phyloP scores from a whole-genome alignment of 768 basidiomycete species.

The Galerina sulciceps region DNA sequence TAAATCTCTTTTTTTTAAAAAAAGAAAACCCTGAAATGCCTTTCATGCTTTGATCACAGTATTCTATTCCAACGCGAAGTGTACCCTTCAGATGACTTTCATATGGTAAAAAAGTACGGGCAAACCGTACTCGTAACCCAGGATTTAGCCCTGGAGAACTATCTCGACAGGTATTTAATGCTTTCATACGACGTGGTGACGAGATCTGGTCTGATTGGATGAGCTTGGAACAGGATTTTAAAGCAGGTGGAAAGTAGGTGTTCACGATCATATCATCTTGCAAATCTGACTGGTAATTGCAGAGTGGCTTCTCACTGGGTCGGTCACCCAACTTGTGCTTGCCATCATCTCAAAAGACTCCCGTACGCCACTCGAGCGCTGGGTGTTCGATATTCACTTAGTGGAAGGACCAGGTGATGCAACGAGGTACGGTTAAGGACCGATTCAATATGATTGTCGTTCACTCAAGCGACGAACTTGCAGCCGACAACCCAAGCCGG shows the following conservation, averaged over 20 bases:
- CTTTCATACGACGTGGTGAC: not conserved
- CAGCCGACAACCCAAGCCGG: slow-evolving; percentile 68
- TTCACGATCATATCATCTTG: not conserved
- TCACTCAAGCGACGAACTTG: slow-evolving; percentile 1
- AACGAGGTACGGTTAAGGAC: slow-evolving; percentile 34
- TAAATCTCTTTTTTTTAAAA: slow-evolving; percentile 53
- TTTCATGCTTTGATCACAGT: slow-evolving; percentile 41
- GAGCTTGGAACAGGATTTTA: slow-evolving; percentile 63
- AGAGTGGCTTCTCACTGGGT: slow-evolving; percentile 95
- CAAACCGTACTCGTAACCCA: slow-evolving; percentile 94
- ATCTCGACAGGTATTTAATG: slow-evolving; percentile 81
- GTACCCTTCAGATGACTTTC: slow-evolving; percentile 97
- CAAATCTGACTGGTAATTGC: not conserved
- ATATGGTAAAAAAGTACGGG: slow-evolving; percentile 99
- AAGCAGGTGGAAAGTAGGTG: slow-evolving; percentile 90
- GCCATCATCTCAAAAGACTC: slow-evolving; percentile 97
- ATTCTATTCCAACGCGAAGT: slow-evolving; percentile 97
- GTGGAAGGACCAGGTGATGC: slow-evolving; percentile 65
- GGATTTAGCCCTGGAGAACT: slow-evolving; percentile 91
- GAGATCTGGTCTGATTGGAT: not conserved
- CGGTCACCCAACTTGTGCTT: slow-evolving; percentile 92
- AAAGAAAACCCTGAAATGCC: slow-evolving; percentile 9
- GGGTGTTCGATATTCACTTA: slow-evolving; percentile 96
- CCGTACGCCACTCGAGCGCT: slow-evolving; percentile 88
- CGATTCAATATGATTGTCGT: slow-evolving; percentile 4